phyloP scores from a whole-genome alignment of 1,139 yeast species.

The Saccharomycopsis phalli region DNA sequence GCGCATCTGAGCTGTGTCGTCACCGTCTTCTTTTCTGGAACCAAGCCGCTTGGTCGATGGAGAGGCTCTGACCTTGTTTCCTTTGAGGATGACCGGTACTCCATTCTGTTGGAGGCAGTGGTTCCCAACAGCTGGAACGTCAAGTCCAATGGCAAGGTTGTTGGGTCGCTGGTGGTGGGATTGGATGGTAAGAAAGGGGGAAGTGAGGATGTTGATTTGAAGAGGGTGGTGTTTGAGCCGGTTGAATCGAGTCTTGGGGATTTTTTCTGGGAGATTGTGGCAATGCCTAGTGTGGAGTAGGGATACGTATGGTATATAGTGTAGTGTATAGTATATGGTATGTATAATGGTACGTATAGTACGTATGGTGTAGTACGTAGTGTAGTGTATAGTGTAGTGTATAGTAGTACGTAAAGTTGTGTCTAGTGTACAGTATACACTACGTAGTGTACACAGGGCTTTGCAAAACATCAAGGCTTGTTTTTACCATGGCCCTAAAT shows the following conservation, averaged over 20 bases:
- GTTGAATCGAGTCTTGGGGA: neutral
- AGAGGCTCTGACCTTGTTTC: too few species aligned
- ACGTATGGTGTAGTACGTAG: neutral
- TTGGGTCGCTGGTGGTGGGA: neutral
- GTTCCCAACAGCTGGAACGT: slow-evolving; percentile 1
- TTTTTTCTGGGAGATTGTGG: neutral
- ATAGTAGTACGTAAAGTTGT: too few species aligned
- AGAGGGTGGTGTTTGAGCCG: slow-evolving; percentile 2
- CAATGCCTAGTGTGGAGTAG: neutral
- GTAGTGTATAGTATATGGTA: neutral
- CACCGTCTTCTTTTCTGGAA: too few species aligned
- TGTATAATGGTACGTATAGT: neutral
- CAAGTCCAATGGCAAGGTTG: slow-evolving; percentile 2
- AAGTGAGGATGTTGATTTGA: neutral
- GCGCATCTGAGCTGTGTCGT: too few species aligned
- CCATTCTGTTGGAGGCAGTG: neutral
- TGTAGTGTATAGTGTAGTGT: too few species aligned
- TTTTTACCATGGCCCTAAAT: too few species aligned
- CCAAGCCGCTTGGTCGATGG: too few species aligned
- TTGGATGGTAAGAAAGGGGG: slow-evolving; percentile 10
- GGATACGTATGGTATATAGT: neutral
- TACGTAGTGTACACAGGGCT: too few species aligned
- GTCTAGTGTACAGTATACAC: too few species aligned
- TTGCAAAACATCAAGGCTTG: too few species aligned
- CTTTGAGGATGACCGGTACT: neutral